A percentile compares a stretch with the other conserved stretches of the same genome.
Conservation (phyloP, 2,329 filamentous ascomycete genomes). For the Alternaria sp. region DNA sequence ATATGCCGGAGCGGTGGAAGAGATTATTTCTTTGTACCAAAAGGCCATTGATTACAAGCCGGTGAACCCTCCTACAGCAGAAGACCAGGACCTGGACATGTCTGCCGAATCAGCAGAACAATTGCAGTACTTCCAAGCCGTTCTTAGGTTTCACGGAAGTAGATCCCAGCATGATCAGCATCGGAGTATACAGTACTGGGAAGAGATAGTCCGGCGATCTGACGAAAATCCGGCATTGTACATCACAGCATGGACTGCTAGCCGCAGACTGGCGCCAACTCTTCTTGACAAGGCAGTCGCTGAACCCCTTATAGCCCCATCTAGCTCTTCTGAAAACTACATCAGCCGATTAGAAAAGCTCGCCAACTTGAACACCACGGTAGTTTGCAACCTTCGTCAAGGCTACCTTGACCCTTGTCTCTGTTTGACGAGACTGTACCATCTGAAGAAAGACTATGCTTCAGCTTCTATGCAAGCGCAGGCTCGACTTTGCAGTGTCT, state of each 20-base stretch:
- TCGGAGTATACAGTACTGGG: slow-evolving; percentile 4
- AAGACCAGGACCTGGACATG: neutral
- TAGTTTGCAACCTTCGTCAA: slow-evolving; percentile 4
- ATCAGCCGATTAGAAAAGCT: slow-evolving; percentile 2
- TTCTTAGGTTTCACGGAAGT: neutral
- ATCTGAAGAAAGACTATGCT: neutral
- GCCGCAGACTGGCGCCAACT: neutral
- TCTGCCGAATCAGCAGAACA: neutral
- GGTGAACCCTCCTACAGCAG: neutral
- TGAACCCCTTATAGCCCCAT: neutral
- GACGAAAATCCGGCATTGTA: neutral
- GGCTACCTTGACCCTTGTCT: neutral
- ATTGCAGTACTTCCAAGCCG: slow-evolving; percentile 1
- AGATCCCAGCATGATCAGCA: neutral
- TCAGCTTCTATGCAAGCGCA: neutral
- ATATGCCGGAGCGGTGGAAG: neutral
- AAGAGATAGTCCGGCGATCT: neutral
- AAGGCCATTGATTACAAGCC: slow-evolving; percentile 5
- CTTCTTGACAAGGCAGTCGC: slow-evolving; percentile 7
- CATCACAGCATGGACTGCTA: neutral
- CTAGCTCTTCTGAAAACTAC: neutral
- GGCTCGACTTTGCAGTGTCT: slow-evolving; percentile 6
- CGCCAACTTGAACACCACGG: neutral
- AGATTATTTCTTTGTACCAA: slow-evolving; percentile 1
- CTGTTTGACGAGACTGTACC: neutral